Conservation (phyloP, 1,284 basidiomycete genomes). For the Cryptococcus sp. region DNA sequence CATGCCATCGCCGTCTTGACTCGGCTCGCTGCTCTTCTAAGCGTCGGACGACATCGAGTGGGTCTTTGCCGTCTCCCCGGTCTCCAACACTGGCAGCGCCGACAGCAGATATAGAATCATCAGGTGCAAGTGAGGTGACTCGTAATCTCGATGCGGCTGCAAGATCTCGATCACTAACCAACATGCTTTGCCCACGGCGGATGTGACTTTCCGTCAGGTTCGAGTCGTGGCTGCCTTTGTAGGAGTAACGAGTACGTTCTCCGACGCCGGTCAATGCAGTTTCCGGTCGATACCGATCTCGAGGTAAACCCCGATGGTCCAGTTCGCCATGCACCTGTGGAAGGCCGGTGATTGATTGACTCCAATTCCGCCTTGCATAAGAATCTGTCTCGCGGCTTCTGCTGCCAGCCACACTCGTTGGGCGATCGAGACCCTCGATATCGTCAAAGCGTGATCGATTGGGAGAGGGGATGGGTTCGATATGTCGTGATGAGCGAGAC, state of each 20-base stretch:
- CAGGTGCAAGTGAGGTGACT: constrained; percentile 32
- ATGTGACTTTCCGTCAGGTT: constrained; percentile 10
- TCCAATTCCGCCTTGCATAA: constrained; percentile 27
- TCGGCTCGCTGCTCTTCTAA: constrained; percentile 38
- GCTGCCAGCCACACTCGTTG: constrained; percentile 8
- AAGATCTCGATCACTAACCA: constrained; percentile 16
- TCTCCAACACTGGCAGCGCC: constrained; percentile 20
- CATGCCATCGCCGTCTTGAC: constrained; percentile 39
- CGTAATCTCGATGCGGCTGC: constrained; percentile 12
- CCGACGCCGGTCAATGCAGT: constrained; percentile 20
- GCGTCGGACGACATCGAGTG: constrained; percentile 40
- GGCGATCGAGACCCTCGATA: constrained; percentile 19
- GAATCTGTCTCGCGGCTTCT: constrained; percentile 8
- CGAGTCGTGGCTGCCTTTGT: constrained; percentile 5
- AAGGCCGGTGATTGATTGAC: constrained; percentile 31
- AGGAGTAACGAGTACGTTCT: constrained; percentile 12
- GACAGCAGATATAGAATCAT: constrained; percentile 43
- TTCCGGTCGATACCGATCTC: constrained; percentile 18
- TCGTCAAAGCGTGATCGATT: background rate
- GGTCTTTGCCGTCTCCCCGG: constrained; percentile 33
- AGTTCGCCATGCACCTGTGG: constrained; percentile 13
- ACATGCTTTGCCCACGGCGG: constrained; percentile 11
- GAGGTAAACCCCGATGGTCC: constrained; percentile 17
- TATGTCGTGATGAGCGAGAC: constrained; percentile 10
- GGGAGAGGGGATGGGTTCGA: constrained; percentile 13